phyloP scores from a whole-genome alignment of 768 basidiomycete genomes.

The Boletus reticulatus region DNA sequence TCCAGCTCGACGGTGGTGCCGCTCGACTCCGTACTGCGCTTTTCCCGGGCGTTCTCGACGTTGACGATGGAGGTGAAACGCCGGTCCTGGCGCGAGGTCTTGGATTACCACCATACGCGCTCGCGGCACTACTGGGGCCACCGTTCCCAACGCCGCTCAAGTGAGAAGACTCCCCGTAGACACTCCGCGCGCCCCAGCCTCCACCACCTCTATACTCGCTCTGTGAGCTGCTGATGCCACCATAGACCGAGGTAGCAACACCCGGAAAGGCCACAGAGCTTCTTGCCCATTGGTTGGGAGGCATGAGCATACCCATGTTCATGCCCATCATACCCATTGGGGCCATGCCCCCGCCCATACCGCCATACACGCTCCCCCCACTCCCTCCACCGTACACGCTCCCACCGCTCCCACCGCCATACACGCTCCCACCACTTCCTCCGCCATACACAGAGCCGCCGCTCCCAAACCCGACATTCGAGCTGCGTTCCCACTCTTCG shows the following conservation, averaged over 20 bases:
- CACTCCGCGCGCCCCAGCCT: conserved; percentile 57
- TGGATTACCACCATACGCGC: conserved; percentile 18
- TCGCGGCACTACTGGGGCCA: conserved; percentile 14
- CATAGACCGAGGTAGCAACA: conserved; percentile 53
- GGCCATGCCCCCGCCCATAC: conserved; percentile 30
- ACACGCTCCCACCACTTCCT: conserved; percentile 44
- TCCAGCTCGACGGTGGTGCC: conserved; percentile 68
- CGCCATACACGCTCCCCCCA: conserved; percentile 49
- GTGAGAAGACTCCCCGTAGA: conserved; percentile 57
- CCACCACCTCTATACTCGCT: conserved; percentile 62
- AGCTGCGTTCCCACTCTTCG: conserved; percentile 88
- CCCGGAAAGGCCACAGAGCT: conserved; percentile 52
- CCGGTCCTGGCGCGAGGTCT: conserved; percentile 37
- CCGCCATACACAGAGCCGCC: conserved; percentile 37
- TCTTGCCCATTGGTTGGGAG: conserved; percentile 38
- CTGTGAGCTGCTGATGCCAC: conserved; percentile 48
- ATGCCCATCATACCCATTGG: conserved; percentile 43
- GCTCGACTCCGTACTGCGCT: conserved; percentile 27
- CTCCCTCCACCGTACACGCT: conserved; percentile 34
- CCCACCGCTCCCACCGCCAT: conserved; percentile 39
- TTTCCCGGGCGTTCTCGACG: conserved; percentile 16
- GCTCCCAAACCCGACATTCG: conserved; percentile 45
- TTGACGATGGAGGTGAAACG: conserved; percentile 19
- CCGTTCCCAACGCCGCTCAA: background rate
- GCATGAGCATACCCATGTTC: conserved; percentile 40